Conservation (phyloP, 352 stramenopile genomes). For the Peronospora belbahrii region DNA sequence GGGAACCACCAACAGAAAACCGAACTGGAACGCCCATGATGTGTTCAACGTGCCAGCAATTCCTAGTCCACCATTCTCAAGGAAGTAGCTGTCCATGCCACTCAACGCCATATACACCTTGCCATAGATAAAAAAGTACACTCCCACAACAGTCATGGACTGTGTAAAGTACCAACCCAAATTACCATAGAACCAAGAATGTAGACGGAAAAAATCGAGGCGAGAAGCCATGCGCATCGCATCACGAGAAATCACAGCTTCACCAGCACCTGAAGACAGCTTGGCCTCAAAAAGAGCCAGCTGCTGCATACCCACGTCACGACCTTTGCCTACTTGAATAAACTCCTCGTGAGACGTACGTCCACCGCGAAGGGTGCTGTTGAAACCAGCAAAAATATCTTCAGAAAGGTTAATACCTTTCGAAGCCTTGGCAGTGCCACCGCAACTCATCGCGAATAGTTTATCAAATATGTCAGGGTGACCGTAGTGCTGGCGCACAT, state of each 20-base stretch:
- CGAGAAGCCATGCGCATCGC: conserved; percentile 92
- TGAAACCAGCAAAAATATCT: conserved; percentile 87
- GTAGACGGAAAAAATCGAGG: conserved; percentile 95
- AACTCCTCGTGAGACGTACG: conserved; percentile 77
- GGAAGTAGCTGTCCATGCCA: conserved; percentile 87
- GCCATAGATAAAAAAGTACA: conserved; percentile 98
- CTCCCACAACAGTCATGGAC: conserved; percentile 94
- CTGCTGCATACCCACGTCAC: conserved; percentile 98
- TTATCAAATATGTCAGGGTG: conserved; percentile 88
- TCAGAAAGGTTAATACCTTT: conserved; percentile 83
- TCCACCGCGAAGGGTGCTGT: conserved; percentile 69
- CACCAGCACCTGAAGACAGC: conserved; percentile 92
- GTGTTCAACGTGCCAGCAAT: conserved; percentile 93
- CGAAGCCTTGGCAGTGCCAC: conserved; percentile 73
- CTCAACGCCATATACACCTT: conserved; percentile 93
- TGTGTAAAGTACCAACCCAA: conserved; percentile 98
- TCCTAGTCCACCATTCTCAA: conserved; percentile 89
- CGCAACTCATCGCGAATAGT: conserved; percentile 72
- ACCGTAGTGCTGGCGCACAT: conserved; percentile 80
- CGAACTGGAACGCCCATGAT: conserved; percentile 93
- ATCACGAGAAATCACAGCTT: conserved; percentile 96
- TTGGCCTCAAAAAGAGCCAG: conserved; percentile 98
- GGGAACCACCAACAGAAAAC: conserved; percentile 94
- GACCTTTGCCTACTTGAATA: conserved; percentile 92
- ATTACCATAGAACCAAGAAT: conserved; percentile 98